Evolutionary conservation across 768 basidiomycete genomes (phyloP), one percentile per base, ranked within the genome.

Genomic region (Lyophyllum atratum): DNA sequence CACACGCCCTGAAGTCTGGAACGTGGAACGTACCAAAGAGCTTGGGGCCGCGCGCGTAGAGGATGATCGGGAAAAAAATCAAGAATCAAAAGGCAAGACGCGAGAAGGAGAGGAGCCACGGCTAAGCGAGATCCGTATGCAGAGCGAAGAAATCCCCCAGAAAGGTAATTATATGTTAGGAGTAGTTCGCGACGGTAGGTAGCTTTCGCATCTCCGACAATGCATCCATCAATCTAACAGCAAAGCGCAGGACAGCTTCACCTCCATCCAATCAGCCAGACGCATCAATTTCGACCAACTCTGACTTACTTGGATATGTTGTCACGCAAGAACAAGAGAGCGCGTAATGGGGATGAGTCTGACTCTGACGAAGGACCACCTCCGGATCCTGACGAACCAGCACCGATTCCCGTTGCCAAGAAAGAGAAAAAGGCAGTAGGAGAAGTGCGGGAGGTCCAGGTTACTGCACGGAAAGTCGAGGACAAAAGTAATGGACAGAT

Each of bases 331-430:
- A 76, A 70, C 58, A 83, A 78, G 62, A 84, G 81, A 21, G 67
- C 69, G 46, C 75, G 77, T 21, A 73, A 75, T 40, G 80, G 64
- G 31, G 84, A 79, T 3, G 90, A 87, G 54, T 86, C 86, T 1
- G 91, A 92, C 44, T 86, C 85, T 7, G 90, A 92, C 54, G 87
- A 90, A 52, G 90, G 86, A 0, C 89, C 90, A 22, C 90, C 89
- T 24, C 87, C 84, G 42, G 90, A 93, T 65, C 90, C 90, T 14
- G 90, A 92, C 60, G 90, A 92, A 52, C 80, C 78, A 5, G 69
- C 74, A 1, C 80, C 83, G n/a, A 59, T 73, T 4, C 70, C 77
- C 29, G 68, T 64, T 7, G 63, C 71, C 1, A 84, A 80, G 60
- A 89, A 86, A 72, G 89, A 88, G 64, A 86, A 84, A 68, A 85